phyloP scores from a whole-genome alignment of 139 green algal species.

The Microglena sp. region DNA sequence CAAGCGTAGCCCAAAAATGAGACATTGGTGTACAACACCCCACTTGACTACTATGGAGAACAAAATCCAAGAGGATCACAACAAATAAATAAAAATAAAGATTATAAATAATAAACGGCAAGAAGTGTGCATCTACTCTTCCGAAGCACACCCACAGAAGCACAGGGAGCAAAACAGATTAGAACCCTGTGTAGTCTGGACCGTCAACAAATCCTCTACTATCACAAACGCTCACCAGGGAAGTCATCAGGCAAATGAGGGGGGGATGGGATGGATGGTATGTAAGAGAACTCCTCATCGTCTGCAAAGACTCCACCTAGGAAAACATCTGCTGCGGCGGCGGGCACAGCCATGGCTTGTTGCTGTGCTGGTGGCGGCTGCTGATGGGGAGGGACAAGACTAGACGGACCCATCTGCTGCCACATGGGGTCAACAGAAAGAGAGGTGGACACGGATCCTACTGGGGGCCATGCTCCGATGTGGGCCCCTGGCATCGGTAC shows the following conservation, averaged over 20 bases:
- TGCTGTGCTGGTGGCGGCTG: conserved; percentile 5
- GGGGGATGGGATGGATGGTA: conserved; percentile 19
- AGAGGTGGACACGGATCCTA: no score
- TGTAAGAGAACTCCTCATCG: conserved; percentile 12
- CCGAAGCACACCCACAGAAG: no score
- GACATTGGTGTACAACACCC: no score
- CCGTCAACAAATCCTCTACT: neutral
- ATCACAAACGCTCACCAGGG: conserved; percentile 3
- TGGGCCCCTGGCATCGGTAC: no score
- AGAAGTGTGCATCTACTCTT: no score
- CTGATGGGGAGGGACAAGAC: conserved; percentile 2
- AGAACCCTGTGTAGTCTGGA: neutral
- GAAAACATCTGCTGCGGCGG: conserved; percentile 7
- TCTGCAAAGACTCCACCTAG: conserved; percentile 12
- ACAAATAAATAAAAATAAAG: no score
- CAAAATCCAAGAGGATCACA: no score
- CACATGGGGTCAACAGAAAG: neutral
- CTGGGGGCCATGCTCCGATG: no score
- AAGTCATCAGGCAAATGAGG: conserved; percentile 33
- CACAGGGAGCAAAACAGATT: no score
- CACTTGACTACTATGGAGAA: no score
- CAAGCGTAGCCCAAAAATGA: no score
- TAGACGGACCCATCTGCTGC: neutral
- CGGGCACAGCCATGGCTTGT: conserved; percentile 4
- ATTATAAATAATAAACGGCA: no score